These are phyloP conservation scores for Aspergillus conjunctus DNA, from an alignment of 495 filamentous ascomycete genomes.

Conservation along the genomic window DNA sequence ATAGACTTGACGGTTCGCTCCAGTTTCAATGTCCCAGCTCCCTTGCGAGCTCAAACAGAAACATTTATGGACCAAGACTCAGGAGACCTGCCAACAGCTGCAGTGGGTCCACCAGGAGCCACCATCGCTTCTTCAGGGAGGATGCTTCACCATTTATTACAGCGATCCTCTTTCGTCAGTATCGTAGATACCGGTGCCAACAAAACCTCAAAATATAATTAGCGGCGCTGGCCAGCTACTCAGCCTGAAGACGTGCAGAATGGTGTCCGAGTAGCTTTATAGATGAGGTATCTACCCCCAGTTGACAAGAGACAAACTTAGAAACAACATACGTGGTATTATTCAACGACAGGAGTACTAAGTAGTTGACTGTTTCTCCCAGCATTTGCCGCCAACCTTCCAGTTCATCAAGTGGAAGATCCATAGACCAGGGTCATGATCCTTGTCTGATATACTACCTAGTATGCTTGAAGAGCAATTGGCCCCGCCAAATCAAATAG, in stretches of 20 bases:
- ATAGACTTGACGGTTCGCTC: background rate
- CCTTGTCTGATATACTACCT: background rate
- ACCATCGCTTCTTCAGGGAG: slow-evolving; percentile 3
- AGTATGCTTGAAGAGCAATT: background rate
- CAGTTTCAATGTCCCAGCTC: background rate
- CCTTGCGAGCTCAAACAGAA: background rate
- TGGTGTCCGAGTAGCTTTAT: no score
- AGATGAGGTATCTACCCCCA: no score
- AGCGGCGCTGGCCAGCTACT: no score
- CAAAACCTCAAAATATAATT: no score
- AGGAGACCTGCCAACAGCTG: slow-evolving; percentile 12
- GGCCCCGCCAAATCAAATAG: background rate
- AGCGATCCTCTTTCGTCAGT: background rate
- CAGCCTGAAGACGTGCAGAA: no score
- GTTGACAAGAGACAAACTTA: no score
- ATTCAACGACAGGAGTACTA: no score
- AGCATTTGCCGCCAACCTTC: background rate
- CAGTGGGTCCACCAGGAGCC: slow-evolving; percentile 15
- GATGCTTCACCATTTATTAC: background rate
- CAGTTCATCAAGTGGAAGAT: background rate
- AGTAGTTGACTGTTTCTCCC: no score
- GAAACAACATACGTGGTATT: no score
- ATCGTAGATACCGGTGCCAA: background rate
- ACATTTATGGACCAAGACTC: background rate
- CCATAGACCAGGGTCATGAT: background rate